phyloP scores from a whole-genome alignment of 1,284 basidiomycete genomes.

The Leccinum insigne region DNA sequence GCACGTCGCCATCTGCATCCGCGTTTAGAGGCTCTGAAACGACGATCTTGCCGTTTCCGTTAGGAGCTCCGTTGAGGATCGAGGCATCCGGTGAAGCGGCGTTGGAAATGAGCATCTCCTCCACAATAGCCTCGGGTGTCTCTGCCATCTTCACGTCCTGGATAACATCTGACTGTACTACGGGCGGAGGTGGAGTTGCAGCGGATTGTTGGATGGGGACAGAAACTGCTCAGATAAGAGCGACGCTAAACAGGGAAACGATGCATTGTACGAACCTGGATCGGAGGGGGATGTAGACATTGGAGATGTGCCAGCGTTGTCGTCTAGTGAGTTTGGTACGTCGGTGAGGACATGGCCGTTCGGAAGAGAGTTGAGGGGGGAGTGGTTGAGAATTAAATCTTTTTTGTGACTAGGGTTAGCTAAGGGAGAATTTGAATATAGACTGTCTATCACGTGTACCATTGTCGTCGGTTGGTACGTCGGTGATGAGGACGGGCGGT shows the following conservation, averaged over 20 bases:
- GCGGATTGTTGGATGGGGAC: slow-evolving; percentile 46
- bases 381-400: slow-evolving; percentile 61
- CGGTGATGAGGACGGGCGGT: slow-evolving; percentile 31
- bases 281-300: slow-evolving; percentile 48
- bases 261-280: slow-evolving; percentile 44
- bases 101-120: slow-evolving; percentile 20
- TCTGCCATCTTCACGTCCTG: slow-evolving; percentile 56
- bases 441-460: slow-evolving; percentile 36
- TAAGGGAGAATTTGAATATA: slow-evolving; percentile 38
- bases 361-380: slow-evolving; percentile 47
- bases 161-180: slow-evolving; percentile 43
- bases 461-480: slow-evolving; percentile 35
- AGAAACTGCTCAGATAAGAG: slow-evolving; percentile 40
- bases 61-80: slow-evolving; percentile 6
- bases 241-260: slow-evolving; percentile 17
- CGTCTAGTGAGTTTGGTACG: slow-evolving; percentile 41
- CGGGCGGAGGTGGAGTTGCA: slow-evolving; percentile 50
- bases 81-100: slow-evolving; percentile 16
- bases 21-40: slow-evolving; percentile 24
- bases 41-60: slow-evolving; percentile 18
- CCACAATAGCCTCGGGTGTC: slow-evolving; percentile 24
- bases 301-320: slow-evolving; percentile 31
- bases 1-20: slow-evolving; percentile 44
- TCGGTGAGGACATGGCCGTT: slow-evolving; percentile 68
- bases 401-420: slow-evolving; percentile 47